Base-by-base conservation (phyloP, 345 rosid species). In the Balakata baccata region DNA sequence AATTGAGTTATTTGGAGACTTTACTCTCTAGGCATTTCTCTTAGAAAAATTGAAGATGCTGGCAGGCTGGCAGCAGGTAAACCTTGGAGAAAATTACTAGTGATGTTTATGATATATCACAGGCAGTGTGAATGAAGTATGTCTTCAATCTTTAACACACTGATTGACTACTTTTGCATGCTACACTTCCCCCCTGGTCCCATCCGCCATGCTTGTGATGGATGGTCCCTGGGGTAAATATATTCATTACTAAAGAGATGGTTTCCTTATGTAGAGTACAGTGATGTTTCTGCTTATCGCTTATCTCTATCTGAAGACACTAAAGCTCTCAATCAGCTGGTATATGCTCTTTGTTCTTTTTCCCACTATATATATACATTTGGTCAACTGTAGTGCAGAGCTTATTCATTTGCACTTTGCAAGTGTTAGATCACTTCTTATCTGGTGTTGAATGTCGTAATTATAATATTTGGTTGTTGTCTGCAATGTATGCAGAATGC, bases 261-360 rank as follows among this genome's bases (percentile, higher is more conserved):
- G 38, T 25, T 65, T 71, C 52, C 37, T 64, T 71, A 29, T 82
- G 83, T 81, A 96, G 99, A 96, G 78, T 96, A 92, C 57, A 88
- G 87, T 73, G 98, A 96, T 87, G 98, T 96, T 79, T 77, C 92
- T 23, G 98, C 99, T 0, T 96, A 89, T 53, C 89, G 97, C 20
- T 77, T 93, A 74, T 96, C 99, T 72, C 85, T 96, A 50, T 93
- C 98, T 9, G 99, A 96, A 85, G 99, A 95, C 81, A 95, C 98
- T 49, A 95, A 93, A 81, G 99, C 99, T 84, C 92, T 93, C 62
- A 93, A 89, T 83, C 99, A 93, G 87, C 85, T 95, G 91, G 99
- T 92, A 82, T 81, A 65, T 71, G 63, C 13, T 74, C 41, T 11
- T 46, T 58, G 22, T 64, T 53, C 73, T 72, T 47, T 59, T 53